A percentile compares a stretch with the other conserved stretches of the same genome.
Conservation (phyloP, 805 yeast species). For the Kurtzmaniella fragi region DNA sequence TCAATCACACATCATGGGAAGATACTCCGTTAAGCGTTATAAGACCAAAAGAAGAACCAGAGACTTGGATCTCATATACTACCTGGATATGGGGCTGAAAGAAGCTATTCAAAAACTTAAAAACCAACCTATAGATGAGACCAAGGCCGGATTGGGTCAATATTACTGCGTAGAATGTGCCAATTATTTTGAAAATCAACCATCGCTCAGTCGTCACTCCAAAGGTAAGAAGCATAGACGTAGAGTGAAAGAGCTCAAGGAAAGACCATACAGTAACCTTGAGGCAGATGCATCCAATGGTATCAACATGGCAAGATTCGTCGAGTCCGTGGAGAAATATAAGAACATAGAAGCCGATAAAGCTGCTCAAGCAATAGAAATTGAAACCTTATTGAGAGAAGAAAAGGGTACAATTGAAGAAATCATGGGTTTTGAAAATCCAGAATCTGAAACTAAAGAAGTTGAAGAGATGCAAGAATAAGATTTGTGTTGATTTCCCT, state of each 20-base stretch:
- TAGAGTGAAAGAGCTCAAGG: conserved; percentile 68
- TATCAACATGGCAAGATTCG: conserved; percentile 60
- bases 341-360: conserved; percentile 39
- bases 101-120: conserved; percentile 62
- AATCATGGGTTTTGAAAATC: conserved; percentile 15
- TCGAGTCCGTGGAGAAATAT: conserved; percentile 58
- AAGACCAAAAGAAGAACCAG: conserved; percentile 85
- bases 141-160: conserved; percentile 91
- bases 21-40: conserved; percentile 79
- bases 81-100: conserved; percentile 58
- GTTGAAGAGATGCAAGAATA: conserved; percentile 5
- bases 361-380: conserved; percentile 40
- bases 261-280: conserved; percentile 78
- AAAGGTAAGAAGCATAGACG: conserved; percentile 81
- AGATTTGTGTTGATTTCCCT: conserved; percentile 4
- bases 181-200: conserved; percentile 77
- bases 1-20: conserved; percentile 55
- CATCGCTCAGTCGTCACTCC: conserved; percentile 66
- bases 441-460: conserved; percentile 5
- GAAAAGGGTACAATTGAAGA: conserved; percentile 37
- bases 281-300: conserved; percentile 95
- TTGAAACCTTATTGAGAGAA: conserved; percentile 27
- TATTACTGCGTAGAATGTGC: conserved; percentile 93
- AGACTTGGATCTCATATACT: conserved; percentile 76
- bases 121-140: conserved; percentile 84